Evolutionary conservation across 495 filamentous ascomycete species (phyloP).

Genomic region (Rusavskia elegans): DNA sequence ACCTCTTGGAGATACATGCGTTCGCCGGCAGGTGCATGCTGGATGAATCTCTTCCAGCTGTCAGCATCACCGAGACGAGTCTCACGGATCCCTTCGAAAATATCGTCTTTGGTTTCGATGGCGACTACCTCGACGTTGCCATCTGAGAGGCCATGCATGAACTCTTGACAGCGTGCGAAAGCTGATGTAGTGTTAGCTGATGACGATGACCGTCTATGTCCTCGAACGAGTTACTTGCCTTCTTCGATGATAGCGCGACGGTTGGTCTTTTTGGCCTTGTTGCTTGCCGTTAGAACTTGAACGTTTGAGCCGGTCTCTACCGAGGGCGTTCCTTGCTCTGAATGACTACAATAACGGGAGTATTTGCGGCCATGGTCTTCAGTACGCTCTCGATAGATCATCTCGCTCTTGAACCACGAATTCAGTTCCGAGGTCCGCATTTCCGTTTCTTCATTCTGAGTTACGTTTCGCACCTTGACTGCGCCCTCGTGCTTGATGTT

Average conservation of each 20-base stretch:
- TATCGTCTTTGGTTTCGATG: constrained; percentile 72
- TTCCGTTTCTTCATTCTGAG: constrained; percentile 69
- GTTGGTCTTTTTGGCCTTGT: constrained; percentile 81
- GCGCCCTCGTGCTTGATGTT: constrained; percentile 33
- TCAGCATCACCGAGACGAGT: constrained; percentile 70
- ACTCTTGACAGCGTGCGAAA: constrained; percentile 41
- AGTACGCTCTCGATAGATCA: constrained; percentile 57
- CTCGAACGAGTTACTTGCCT: constrained; percentile 19
- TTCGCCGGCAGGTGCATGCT: constrained; percentile 60
- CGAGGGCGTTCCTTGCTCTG: constrained; percentile 18
- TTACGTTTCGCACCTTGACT: constrained; percentile 61
- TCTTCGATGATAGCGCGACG: constrained; percentile 72
- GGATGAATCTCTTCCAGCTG: constrained; percentile 70
- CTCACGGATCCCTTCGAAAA: constrained; percentile 63
- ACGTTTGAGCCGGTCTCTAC: constrained; percentile 53
- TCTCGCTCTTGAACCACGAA: constrained; percentile 65
- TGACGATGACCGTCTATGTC: background rate
- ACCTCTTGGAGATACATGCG: constrained; percentile 77
- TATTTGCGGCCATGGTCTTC: constrained; percentile 33
- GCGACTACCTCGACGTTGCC: constrained; percentile 60
- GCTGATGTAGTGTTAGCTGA: constrained; percentile 24
- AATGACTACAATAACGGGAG: constrained; percentile 22
- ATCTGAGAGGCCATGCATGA: constrained; percentile 45
- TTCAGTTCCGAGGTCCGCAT: constrained; percentile 58
- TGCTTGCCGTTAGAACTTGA: constrained; percentile 62